Percentiles rank a stretch among this genome's conserved stretches.
Evolutionary conservation across 768 basidiomycete species (phyloP).

Genomic region (Ramaria sp.): DNA sequence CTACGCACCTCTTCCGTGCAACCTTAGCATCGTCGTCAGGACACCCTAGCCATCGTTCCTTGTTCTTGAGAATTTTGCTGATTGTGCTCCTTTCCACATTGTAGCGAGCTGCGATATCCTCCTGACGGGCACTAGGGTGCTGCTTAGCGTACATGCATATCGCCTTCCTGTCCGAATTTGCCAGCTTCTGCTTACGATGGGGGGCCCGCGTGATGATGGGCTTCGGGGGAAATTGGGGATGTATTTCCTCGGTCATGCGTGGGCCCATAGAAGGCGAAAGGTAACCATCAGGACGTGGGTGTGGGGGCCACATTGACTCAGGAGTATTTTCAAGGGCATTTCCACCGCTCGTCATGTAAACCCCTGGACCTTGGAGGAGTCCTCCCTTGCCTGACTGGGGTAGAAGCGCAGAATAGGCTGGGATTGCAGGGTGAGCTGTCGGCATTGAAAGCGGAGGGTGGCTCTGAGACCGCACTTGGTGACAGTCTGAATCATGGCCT

Average conservation of each 20-base stretch:
- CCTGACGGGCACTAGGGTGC: constrained; percentile 64
- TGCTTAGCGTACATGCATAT: constrained; percentile 61
- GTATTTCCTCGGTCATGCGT: constrained; percentile 3
- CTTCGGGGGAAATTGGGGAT: constrained; percentile 7
- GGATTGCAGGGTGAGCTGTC: constrained; percentile 1
- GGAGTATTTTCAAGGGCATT: background rate
- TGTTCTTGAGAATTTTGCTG: constrained; percentile 83
- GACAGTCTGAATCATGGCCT: background rate
- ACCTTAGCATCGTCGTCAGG: constrained; percentile 45
- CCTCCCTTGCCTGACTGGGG: background rate
- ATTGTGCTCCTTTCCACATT: constrained; percentile 88
- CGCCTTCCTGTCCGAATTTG: constrained; percentile 59
- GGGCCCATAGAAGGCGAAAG: background rate
- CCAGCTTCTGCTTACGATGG: constrained; percentile 51
- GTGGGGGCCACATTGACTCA: background rate
- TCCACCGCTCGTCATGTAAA: background rate
- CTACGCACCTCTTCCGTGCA: constrained; percentile 56
- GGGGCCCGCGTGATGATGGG: background rate
- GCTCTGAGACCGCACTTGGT: constrained; percentile 1
- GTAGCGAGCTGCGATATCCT: constrained; percentile 69
- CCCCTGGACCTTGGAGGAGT: background rate
- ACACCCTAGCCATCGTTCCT: constrained; percentile 70
- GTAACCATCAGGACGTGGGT: background rate
- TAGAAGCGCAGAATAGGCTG: background rate
- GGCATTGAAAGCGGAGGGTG: constrained; percentile 6